Evolutionary conservation across 345 rosid species (phyloP), one percentile per base, ranked within the genome.

Genomic region (Populus deltoides): DNA sequence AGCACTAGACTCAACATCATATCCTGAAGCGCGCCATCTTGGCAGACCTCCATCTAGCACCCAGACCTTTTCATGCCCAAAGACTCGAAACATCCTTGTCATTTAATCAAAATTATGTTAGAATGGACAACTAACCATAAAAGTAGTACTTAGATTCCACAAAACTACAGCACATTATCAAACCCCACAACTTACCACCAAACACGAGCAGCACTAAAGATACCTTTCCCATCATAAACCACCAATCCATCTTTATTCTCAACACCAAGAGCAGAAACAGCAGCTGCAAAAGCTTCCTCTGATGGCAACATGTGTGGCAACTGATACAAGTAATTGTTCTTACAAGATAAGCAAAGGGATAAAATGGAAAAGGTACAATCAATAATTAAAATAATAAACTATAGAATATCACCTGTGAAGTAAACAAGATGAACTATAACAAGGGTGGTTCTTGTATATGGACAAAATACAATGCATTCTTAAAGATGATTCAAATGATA

Each of bases 201-300:
- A 69, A 94, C 99, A 77, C 99, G 99, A 77, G 99, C 97, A 68
- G 99, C 98, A 81, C 99, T 94, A 79, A 92, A 97, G 83, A 94
- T 83, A 33, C 98, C 99, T 87, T 94, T 94, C 71, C 96, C 99
- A 89, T 97, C 99, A 82, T 97, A 97, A 81, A 97, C 99, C 81
- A 97, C 94, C 47, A 97, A 71, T 51, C 90, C 96, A 79, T 97
- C 93, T 47, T 92, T 90, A 84, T 97, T 97, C 33, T 90, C 86
- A 66, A 97, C 92, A 70, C 97, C 99, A 79, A 97, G 98, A 77
- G 97, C 92, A 79, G 99, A 94, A 70, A 84, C 97, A 77, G 96
- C 99, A 59, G 98, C 99, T 3, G 98, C 93, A 87, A 97, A 97
- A 73, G 97, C 99, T 83, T 92, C 93, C 90, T 97, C 97, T 1